Evolutionary conservation across 2,329 filamentous ascomycete genomes (phyloP), one percentile per base, ranked within the genome.

Genomic region (Penicillium sp.): DNA sequence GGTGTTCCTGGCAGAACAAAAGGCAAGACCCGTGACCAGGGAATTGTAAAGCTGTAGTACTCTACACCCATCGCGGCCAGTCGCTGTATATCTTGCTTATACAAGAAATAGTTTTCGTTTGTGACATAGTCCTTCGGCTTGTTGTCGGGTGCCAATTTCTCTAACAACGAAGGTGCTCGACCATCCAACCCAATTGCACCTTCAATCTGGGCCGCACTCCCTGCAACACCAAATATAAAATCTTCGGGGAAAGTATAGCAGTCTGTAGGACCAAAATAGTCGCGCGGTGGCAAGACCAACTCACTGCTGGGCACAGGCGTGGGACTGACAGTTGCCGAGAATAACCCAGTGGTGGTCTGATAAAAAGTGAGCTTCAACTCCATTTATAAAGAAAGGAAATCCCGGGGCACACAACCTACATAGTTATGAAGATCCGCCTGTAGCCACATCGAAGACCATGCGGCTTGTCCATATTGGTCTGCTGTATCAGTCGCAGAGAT

Each of bases 301-400:
- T 85, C 81, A 50, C 71, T 79, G 1, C 74, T 81, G 0, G 82
- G 79, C 1, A 86, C 68, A 0, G 82, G 75, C 0, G 82, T 86
- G 0, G 83, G 80, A 4, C 71, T 74, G 2, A 82, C 81, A 0
- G 82, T 85, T 0, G 82, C 82, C 3, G 74, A 74, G 57, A 77
- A 76, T n/a, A 77, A 58, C 1, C 68, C 66, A n/a, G 68, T 65
- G 16, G 69, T 59, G 1, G 69, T 72, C 62, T 64, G 18, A 4
- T 6, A 10, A 9, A 21, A 3, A 23, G 25, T 35, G 9, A 35
- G 58, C 6, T 47, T 46, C 15, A 15, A 10, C 5, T 18, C 13
- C 4, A 1, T 13, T 9, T 38, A 27, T 6, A 1, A 3, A 42
- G 18, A 3, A 3, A 4, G 1, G 10, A 42, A 16, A 21, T 27